Evolutionary conservation across 2,329 filamentous ascomycete species (phyloP).

Genomic region (Didymella keratinophila): DNA sequence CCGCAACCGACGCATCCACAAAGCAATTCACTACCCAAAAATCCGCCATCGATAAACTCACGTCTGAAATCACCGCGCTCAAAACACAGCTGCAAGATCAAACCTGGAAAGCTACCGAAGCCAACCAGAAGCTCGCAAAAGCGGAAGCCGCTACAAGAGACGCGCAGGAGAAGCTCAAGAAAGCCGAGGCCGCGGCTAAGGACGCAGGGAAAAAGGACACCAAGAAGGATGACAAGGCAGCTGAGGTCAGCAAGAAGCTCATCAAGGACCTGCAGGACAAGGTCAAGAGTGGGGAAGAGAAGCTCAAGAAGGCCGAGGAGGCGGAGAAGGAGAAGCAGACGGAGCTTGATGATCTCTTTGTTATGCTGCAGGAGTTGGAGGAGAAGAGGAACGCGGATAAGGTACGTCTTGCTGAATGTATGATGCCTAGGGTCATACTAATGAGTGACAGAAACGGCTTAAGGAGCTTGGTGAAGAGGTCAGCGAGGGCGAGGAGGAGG

Average conservation of each 20-base stretch:
- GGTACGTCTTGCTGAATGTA: slow-evolving; percentile 25
- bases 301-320: slow-evolving; percentile 49
- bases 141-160: slow-evolving; percentile 39
- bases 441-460: slow-evolving; percentile 53
- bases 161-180: slow-evolving; percentile 51
- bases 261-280: slow-evolving; percentile 56
- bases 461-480: slow-evolving; percentile 57
- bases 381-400: slow-evolving; percentile 54
- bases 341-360: slow-evolving; percentile 59
- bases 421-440: slow-evolving; percentile 4
- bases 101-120: slow-evolving; percentile 55
- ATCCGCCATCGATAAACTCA: slow-evolving; percentile 27
- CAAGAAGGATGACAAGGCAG: slow-evolving; percentile 53
- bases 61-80: slow-evolving; percentile 39
- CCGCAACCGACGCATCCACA: background rate
- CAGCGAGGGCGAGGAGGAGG: slow-evolving; percentile 52
- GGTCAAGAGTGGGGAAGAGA: slow-evolving; percentile 24
- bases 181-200: slow-evolving; percentile 19
- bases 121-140: slow-evolving; percentile 50
- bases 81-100: slow-evolving; percentile 55
- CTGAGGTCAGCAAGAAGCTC: slow-evolving; percentile 44
- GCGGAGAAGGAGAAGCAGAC: slow-evolving; percentile 53
- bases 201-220: slow-evolving; percentile 8
- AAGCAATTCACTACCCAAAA: slow-evolving; percentile 10
- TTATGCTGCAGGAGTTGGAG: slow-evolving; percentile 58